These are phyloP conservation scores for Pleurotus cornucopiae DNA, from an alignment of 768 basidiomycete genomes.

Conservation along the genomic window DNA sequence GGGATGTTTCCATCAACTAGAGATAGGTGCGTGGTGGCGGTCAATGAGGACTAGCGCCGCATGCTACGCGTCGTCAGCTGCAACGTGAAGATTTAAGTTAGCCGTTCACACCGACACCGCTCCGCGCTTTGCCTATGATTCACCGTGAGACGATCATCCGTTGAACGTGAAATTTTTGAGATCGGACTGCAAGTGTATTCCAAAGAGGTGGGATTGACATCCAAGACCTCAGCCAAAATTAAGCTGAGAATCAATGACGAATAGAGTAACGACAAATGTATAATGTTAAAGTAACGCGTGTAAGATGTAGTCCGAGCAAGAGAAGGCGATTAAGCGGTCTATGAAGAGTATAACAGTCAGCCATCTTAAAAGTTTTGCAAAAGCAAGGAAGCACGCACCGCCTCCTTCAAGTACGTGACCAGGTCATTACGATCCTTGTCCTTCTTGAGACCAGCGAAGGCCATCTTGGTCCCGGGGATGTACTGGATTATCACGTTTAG, in stretches of 20 bases:
- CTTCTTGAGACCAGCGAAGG: constrained; percentile 98
- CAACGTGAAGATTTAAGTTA: too few species aligned
- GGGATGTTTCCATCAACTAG: constrained; percentile 2
- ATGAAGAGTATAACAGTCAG: background rate
- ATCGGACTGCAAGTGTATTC: background rate
- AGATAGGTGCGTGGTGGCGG: too few species aligned
- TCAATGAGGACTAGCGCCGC: too few species aligned
- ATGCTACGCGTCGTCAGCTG: too few species aligned
- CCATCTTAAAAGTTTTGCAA: background rate
- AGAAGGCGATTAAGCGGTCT: constrained; percentile 6
- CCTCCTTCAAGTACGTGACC: constrained; percentile 75
- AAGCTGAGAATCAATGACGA: background rate
- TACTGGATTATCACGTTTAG: constrained; percentile 43
- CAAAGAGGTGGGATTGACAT: background rate
- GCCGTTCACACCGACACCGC: too few species aligned
- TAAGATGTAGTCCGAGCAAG: constrained; percentile 1
- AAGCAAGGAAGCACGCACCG: constrained; percentile 39
- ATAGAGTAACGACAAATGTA: background rate
- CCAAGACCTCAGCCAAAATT: background rate
- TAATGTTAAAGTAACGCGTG: constrained; percentile 1
- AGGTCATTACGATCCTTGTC: constrained; percentile 96
- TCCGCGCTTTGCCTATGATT: too few species aligned
- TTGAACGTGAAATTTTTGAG: too few species aligned
- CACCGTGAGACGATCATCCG: too few species aligned
- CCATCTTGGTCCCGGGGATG: constrained; percentile 98